Evolutionary conservation across 1,284 basidiomycete species (phyloP).

Genomic region (Trichosporon inkin): DNA sequence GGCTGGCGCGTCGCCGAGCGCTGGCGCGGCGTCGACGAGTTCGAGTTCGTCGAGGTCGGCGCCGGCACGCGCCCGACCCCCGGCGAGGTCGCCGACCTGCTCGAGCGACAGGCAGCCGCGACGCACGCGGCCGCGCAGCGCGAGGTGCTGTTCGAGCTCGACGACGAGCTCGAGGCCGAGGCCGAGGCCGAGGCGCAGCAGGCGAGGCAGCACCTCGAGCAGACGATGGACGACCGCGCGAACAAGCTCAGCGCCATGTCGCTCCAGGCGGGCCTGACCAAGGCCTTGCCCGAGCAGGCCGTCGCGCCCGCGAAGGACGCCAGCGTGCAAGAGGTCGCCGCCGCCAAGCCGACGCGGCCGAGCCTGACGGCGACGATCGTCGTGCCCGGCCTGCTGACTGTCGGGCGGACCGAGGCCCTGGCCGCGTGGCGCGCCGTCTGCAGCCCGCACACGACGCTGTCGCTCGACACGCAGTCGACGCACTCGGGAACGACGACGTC

Average conservation of each 20-base stretch:
- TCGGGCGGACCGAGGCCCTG: slow-evolving; percentile 50
- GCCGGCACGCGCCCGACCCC: slow-evolving; percentile 40
- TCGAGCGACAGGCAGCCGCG: slow-evolving; percentile 10
- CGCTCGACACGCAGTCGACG: neutral
- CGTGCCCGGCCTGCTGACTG: slow-evolving; percentile 53
- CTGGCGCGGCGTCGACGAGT: slow-evolving; percentile 55
- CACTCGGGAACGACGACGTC: neutral
- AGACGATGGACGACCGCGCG: slow-evolving; percentile 11
- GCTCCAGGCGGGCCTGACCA: neutral
- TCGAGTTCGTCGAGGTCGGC: slow-evolving; percentile 53
- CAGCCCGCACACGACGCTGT: slow-evolving; percentile 12
- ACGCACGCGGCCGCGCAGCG: slow-evolving; percentile 11
- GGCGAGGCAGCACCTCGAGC: slow-evolving; percentile 68
- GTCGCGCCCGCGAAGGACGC: neutral
- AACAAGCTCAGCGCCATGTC: neutral
- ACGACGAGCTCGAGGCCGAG: slow-evolving; percentile 8
- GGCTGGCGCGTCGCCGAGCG: slow-evolving; percentile 54
- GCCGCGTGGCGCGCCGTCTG: slow-evolving; percentile 48
- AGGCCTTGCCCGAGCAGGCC: neutral
- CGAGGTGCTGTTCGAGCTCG: slow-evolving; percentile 16
- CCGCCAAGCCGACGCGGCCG: slow-evolving; percentile 30
- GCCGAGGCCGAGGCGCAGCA: slow-evolving; percentile 65
- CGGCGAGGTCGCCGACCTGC: slow-evolving; percentile 42
- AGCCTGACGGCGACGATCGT: slow-evolving; percentile 52
- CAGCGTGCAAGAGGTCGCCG: neutral